phyloP scores from a whole-genome alignment of 2,329 filamentous ascomycete genomes.

The Knoxdaviesia proteae region DNA sequence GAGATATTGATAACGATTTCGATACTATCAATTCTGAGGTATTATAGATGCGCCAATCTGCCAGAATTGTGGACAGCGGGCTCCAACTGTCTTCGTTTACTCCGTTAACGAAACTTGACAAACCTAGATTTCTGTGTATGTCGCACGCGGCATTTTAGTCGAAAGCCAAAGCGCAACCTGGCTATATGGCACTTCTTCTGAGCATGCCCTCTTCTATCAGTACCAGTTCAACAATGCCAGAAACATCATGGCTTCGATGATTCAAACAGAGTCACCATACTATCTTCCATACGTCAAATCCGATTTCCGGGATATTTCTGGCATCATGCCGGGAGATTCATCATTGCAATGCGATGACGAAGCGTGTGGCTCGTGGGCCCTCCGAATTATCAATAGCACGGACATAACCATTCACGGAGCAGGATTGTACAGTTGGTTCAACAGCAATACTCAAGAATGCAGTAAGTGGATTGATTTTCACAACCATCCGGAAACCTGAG shows the following conservation, averaged over 20 bases:
- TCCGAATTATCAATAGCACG: constrained; percentile 3
- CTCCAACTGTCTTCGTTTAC: no score
- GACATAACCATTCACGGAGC: constrained; percentile 9
- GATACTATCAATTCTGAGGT: no score
- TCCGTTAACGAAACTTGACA: neutral
- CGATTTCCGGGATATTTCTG: constrained; percentile 4
- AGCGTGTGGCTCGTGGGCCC: constrained; percentile 8
- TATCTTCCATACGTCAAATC: constrained; percentile 17
- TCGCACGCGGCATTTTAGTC: constrained; percentile 15
- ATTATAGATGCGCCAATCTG: no score
- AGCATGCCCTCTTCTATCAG: constrained; percentile 29
- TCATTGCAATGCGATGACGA: constrained; percentile 3
- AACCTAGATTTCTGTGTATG: constrained; percentile 10
- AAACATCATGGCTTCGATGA: constrained; percentile 33
- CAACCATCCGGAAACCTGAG: neutral
- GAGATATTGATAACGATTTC: no score
- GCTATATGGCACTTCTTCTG: constrained; percentile 24
- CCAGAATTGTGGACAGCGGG: no score
- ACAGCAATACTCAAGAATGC: constrained; percentile 4
- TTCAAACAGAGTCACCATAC: constrained; percentile 50
- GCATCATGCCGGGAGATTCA: neutral
- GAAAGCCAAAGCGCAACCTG: constrained; percentile 12
- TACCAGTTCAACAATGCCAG: constrained; percentile 25
- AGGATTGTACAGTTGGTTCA: constrained; percentile 11
- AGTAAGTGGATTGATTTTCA: neutral